Conservation (phyloP, 75 land plant species). For the Larix kaempferi region DNA sequence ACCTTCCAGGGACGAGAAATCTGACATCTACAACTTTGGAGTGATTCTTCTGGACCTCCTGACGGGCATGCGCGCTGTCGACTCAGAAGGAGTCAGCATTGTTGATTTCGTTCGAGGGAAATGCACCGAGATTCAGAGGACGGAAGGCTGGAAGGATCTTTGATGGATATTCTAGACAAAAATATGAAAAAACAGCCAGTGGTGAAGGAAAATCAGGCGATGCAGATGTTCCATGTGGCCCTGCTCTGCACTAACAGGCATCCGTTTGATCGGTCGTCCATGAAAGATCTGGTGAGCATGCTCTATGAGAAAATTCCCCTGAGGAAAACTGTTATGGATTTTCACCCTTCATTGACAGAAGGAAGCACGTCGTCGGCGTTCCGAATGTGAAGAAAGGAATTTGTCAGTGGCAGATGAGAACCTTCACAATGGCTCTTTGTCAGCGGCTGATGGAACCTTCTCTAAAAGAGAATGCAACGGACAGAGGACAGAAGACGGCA, state of each 20-base stretch:
- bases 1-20: conserved; percentile 20
- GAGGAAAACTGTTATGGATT: conserved; percentile 5
- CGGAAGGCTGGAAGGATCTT: conserved; percentile 21
- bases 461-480: too few relatives aligned
- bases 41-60: conserved; percentile 47
- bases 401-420: too few relatives aligned
- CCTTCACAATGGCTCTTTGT: too few relatives aligned
- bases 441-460: too few relatives aligned
- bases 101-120: conserved; percentile 19
- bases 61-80: conserved; percentile 29
- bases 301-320: conserved; percentile 29
- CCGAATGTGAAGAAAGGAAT: too few relatives aligned
- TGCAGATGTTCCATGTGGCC: conserved; percentile 56
- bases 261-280: conserved; percentile 58
- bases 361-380: not conserved
- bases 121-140: conserved; percentile 16
- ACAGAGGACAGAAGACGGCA: too few relatives aligned
- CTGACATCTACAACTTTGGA: conserved; percentile 51
- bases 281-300: conserved; percentile 60
- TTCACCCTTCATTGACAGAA: not conserved
- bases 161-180: conserved; percentile 20
- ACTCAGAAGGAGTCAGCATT: conserved; percentile 11
- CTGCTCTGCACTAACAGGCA: conserved; percentile 52
- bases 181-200: conserved; percentile 7
- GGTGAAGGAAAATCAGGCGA: conserved; percentile 37